Percentiles rank a stretch among this genome's conserved stretches.
Evolutionary conservation across 1,139 yeast genomes (phyloP).

Genomic region (Pneumocystis murina): DNA sequence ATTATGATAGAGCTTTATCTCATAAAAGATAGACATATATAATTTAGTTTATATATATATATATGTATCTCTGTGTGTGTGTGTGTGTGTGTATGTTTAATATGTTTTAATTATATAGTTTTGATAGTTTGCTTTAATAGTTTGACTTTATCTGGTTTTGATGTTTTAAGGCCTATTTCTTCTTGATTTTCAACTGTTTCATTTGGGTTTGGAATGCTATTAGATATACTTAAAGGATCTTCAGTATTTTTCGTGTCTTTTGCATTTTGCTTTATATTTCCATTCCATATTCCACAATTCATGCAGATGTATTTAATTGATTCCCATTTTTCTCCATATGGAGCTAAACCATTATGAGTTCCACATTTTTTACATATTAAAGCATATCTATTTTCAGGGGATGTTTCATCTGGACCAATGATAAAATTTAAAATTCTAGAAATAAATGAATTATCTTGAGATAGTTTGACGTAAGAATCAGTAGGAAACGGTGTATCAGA

Average conservation of each 20-base stretch:
- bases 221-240: not conserved
- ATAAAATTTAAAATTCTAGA: conserved; percentile 36
- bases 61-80: not conserved
- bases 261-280: not conserved
- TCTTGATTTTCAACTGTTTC: not conserved
- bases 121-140: not conserved
- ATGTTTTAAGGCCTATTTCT: not conserved
- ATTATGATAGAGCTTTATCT: not conserved
- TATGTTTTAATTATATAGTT: not conserved
- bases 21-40: not conserved
- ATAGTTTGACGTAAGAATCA: conserved; percentile 7
- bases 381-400: conserved; percentile 1
- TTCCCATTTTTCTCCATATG: not conserved
- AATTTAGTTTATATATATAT: not conserved
- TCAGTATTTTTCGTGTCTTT: not conserved
- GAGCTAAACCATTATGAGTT: conserved; percentile 1
- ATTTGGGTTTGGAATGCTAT: not conserved
- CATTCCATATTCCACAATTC: conserved; percentile 1
- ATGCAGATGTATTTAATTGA: not conserved
- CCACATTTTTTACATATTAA: not conserved
- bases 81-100: not conserved
- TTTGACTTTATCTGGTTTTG: not conserved
- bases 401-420: conserved; percentile 40
- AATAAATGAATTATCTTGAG: conserved; percentile 22
- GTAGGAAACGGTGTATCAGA: not conserved